Evolutionary conservation across 2,329 filamentous ascomycete species (phyloP).

Genomic region (Chaetomium sp.): DNA sequence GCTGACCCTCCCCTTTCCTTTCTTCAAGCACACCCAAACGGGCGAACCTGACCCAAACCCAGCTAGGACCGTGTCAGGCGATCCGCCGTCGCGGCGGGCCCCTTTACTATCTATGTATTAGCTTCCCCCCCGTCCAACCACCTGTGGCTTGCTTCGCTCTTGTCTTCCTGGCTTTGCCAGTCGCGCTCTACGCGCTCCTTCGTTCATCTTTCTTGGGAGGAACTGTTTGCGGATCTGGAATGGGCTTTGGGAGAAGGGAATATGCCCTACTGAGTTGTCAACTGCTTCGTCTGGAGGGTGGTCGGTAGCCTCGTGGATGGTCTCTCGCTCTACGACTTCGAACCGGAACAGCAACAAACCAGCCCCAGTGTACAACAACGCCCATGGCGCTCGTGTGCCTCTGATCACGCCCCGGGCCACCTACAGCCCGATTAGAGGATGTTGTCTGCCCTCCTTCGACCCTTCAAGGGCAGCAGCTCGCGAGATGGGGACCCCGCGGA

Average conservation of each 20-base stretch:
- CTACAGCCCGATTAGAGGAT: conserved; percentile 24
- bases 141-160: background rate
- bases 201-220: conserved; percentile 8
- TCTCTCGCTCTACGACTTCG: background rate
- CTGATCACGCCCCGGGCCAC: conserved; percentile 21
- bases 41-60: background rate
- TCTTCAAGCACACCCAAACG: background rate
- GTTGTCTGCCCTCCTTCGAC: conserved; percentile 29
- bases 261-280: background rate
- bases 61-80: background rate
- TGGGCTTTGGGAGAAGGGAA: conserved; percentile 1
- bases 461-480: conserved; percentile 26
- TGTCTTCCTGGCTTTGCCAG: conserved; percentile 9
- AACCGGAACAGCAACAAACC: background rate
- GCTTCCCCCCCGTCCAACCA: background rate
- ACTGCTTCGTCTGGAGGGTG: background rate
- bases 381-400: conserved; percentile 21
- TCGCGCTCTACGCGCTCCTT: conserved; percentile 21
- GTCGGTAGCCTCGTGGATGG: too few relatives aligned
- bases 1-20: conserved; percentile 12
- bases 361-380: background rate
- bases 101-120: conserved; percentile 4
- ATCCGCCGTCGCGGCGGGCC: conserved; percentile 6
- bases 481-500: conserved; percentile 19
- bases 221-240: background rate